A percentile compares a stretch with the other conserved stretches of the same genome.
These are phyloP conservation scores for Agaricus blazei DNA, from an alignment of 768 basidiomycete genomes.

Conservation along the genomic window DNA sequence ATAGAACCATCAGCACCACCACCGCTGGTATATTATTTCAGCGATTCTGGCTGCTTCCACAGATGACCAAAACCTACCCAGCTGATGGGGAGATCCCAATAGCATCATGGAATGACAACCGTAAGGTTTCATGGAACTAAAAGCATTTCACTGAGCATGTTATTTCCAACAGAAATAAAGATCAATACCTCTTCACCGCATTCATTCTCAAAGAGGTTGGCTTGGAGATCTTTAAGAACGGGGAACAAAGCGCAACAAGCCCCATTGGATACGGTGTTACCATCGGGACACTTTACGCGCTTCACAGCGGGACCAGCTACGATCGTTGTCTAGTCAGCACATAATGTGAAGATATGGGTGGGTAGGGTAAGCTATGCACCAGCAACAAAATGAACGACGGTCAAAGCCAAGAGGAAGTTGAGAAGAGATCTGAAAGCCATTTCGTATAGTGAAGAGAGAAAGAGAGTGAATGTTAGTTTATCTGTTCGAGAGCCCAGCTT, in stretches of 20 bases:
- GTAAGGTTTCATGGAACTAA: slow-evolving; percentile 13
- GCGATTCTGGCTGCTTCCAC: background rate
- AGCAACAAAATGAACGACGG: background rate
- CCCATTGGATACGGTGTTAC: slow-evolving; percentile 22
- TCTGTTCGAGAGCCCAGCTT: background rate
- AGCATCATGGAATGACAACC: slow-evolving; percentile 38
- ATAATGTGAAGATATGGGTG: background rate
- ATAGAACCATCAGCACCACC: slow-evolving; percentile 48
- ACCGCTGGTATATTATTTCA: slow-evolving; percentile 20
- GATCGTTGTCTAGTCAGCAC: background rate
- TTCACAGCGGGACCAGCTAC: slow-evolving; percentile 1
- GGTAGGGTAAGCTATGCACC: background rate
- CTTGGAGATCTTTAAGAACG: slow-evolving; percentile 32
- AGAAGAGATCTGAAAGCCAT: slow-evolving; percentile 10
- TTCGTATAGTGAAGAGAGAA: background rate
- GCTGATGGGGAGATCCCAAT: slow-evolving; percentile 33
- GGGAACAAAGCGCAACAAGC: slow-evolving; percentile 37
- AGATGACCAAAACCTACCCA: slow-evolving; percentile 19
- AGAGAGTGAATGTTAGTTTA: background rate
- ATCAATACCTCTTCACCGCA: slow-evolving; percentile 21
- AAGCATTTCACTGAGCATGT: background rate
- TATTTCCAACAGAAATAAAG: background rate
- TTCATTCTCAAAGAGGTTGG: slow-evolving; percentile 29
- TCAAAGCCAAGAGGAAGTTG: slow-evolving; percentile 1
- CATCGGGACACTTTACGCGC: slow-evolving; percentile 18